Conservation (phyloP, 2,329 filamentous ascomycete species). For the Amylocarpus encephaloides region DNA sequence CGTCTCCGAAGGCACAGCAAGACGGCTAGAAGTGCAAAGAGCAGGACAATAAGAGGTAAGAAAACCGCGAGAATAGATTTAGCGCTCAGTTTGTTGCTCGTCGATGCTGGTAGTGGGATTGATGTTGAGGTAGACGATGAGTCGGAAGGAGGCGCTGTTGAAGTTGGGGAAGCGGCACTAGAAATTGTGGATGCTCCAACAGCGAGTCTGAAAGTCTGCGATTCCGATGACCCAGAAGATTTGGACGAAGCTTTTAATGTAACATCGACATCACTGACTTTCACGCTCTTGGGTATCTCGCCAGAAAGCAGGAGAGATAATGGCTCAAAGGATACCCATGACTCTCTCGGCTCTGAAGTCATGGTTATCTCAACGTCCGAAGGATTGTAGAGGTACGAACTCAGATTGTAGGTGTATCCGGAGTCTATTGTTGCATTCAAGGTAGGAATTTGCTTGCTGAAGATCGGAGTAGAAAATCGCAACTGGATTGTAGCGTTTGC, state of each 20-base stretch:
- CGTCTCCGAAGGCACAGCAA: conserved; percentile 19
- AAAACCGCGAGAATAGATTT: conserved; percentile 22
- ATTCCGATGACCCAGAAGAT: conserved; percentile 9
- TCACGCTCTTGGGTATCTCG: conserved; percentile 16
- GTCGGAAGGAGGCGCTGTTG: conserved; percentile 1
- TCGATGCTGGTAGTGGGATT: neutral
- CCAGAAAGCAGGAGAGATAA: conserved; percentile 22
- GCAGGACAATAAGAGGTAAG: conserved; percentile 16
- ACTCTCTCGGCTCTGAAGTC: conserved; percentile 13
- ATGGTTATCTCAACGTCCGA: conserved; percentile 21
- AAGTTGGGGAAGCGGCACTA: conserved; percentile 4
- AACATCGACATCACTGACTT: conserved; percentile 16
- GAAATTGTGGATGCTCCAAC: conserved; percentile 6
- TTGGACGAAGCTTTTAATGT: conserved; percentile 23
- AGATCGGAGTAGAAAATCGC: conserved; percentile 18
- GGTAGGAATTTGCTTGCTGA: conserved; percentile 16
- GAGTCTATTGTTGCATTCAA: conserved; percentile 25
- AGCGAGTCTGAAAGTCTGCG: conserved; percentile 20
- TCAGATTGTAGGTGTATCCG: conserved; percentile 23
- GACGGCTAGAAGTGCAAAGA: conserved; percentile 17
- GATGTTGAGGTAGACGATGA: neutral
- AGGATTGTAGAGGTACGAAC: conserved; percentile 19
- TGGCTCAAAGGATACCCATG: conserved; percentile 27
- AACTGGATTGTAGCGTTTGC: conserved; percentile 49
- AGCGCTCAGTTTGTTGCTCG: conserved; percentile 11